These are phyloP conservation scores for Botrytis hyacinthi DNA, from an alignment of 2,329 filamentous ascomycete genomes.

Conservation along the genomic window DNA sequence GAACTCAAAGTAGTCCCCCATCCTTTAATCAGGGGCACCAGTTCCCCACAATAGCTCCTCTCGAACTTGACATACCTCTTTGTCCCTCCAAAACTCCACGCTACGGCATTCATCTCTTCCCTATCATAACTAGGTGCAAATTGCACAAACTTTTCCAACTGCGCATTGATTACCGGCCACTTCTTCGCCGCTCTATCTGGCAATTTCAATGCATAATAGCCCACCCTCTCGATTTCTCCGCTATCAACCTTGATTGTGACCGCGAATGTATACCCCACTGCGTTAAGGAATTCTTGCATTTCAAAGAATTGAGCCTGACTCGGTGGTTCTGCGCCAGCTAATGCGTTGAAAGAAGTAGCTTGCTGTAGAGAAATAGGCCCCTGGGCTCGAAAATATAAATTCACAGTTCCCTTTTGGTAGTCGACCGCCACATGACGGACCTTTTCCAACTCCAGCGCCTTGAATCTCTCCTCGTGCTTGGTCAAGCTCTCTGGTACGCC, in stretches of 20 bases:
- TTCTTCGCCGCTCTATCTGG: neutral
- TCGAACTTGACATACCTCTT: slow-evolving; percentile 21
- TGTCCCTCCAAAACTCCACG: slow-evolving; percentile 17
- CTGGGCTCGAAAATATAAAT: slow-evolving; percentile 17
- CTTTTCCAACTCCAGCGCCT: neutral
- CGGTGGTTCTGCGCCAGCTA: neutral
- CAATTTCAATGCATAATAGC: slow-evolving; percentile 20
- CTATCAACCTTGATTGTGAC: slow-evolving; percentile 14
- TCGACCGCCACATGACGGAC: slow-evolving; percentile 19
- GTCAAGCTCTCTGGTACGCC: slow-evolving; percentile 11
- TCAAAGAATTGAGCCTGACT: neutral
- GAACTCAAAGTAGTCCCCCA: slow-evolving; percentile 16
- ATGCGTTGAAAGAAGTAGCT: neutral
- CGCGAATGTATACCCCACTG: slow-evolving; percentile 13
- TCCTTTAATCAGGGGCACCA: slow-evolving; percentile 4
- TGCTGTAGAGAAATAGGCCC: neutral
- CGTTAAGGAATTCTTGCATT: neutral
- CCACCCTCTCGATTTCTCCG: slow-evolving; percentile 15
- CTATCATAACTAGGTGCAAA: slow-evolving; percentile 11
- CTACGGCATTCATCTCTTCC: slow-evolving; percentile 13
- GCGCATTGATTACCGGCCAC: neutral
- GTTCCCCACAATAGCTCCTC: slow-evolving; percentile 19
- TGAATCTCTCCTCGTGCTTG: neutral
- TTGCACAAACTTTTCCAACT: slow-evolving; percentile 3
- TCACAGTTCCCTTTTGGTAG: slow-evolving; percentile 16